Conservation (phyloP, 352 stramenopile genomes). For the Globisporangium carolinianum region DNA sequence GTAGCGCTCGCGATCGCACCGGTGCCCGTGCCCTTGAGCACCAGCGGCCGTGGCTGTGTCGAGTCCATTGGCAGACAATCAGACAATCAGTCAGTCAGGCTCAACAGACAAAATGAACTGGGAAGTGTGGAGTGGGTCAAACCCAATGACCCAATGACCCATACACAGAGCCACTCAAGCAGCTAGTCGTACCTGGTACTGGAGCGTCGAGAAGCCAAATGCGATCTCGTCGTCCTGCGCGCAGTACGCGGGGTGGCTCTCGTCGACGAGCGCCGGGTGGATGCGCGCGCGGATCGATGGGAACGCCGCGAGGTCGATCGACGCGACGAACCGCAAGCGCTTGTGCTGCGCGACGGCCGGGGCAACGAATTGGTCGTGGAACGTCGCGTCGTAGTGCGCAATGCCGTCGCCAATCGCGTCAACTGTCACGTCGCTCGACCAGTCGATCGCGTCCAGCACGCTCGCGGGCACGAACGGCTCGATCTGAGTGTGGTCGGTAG, state of each 20-base stretch:
- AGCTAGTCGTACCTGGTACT: constrained; percentile 33
- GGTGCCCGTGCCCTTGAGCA: constrained; percentile 64
- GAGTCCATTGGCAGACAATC: not conserved
- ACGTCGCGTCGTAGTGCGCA: constrained; percentile 43
- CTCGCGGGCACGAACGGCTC: constrained; percentile 44
- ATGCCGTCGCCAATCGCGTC: constrained; percentile 47
- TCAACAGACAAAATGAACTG: too few species aligned
- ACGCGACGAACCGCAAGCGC: constrained; percentile 61
- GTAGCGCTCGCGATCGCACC: constrained; percentile 56
- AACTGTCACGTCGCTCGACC: constrained; percentile 34
- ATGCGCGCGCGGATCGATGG: constrained; percentile 41
- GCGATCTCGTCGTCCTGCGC: constrained; percentile 69
- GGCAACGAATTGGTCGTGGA: constrained; percentile 46
- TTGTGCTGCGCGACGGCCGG: constrained; percentile 34
- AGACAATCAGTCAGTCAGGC: not conserved
- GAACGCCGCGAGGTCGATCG: constrained; percentile 51
- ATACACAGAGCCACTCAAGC: too few species aligned
- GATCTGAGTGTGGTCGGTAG: constrained; percentile 9
- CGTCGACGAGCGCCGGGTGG: constrained; percentile 42
- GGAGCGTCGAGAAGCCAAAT: constrained; percentile 60
- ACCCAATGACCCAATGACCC: too few species aligned
- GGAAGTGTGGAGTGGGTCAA: too few species aligned
- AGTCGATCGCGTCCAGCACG: constrained; percentile 36
- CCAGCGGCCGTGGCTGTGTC: constrained; percentile 41
- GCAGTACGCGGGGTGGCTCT: constrained; percentile 53